These are phyloP conservation scores for Aspergillus sojae DNA, from an alignment of 2,329 filamentous ascomycete species.

Conservation along the genomic window DNA sequence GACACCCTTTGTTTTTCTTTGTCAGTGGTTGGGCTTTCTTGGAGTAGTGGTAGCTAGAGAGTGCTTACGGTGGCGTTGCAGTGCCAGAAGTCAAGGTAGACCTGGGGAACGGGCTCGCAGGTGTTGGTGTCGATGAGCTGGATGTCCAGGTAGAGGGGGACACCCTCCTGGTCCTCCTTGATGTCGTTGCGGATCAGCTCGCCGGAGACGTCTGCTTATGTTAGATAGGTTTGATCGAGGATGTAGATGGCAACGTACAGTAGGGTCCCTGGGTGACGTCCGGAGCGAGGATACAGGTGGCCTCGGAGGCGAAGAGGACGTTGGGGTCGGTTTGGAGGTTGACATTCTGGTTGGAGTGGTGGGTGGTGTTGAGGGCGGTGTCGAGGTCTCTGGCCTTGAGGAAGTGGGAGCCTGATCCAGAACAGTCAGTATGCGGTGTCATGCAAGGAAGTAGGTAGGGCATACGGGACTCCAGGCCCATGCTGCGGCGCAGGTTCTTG, in stretches of 20 bases:
- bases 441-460: not conserved
- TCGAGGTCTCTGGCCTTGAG: constrained; percentile 40
- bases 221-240: constrained; percentile 3
- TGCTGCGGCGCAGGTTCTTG: constrained; percentile 47
- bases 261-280: constrained; percentile 60
- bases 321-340: constrained; percentile 25
- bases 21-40: not conserved
- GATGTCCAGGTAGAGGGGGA: constrained; percentile 44
- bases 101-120: constrained; percentile 42
- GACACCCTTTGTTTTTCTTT: constrained; percentile 32
- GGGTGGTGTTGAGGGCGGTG: constrained; percentile 38
- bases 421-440: not conserved
- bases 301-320: constrained; percentile 34
- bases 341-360: constrained; percentile 40
- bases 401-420: constrained; percentile 17
- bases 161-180: constrained; percentile 33
- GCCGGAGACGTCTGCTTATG: constrained; percentile 34
- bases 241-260: constrained; percentile 33
- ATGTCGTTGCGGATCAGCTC: constrained; percentile 45
- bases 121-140: constrained; percentile 46
- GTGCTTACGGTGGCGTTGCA: constrained; percentile 42
- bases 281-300: constrained; percentile 54
- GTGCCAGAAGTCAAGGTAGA: constrained; percentile 45
- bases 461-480: constrained; percentile 34
- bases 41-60: too few species aligned